phyloP scores from a whole-genome alignment of 345 rosid genomes.

The Syzygium aromaticum region DNA sequence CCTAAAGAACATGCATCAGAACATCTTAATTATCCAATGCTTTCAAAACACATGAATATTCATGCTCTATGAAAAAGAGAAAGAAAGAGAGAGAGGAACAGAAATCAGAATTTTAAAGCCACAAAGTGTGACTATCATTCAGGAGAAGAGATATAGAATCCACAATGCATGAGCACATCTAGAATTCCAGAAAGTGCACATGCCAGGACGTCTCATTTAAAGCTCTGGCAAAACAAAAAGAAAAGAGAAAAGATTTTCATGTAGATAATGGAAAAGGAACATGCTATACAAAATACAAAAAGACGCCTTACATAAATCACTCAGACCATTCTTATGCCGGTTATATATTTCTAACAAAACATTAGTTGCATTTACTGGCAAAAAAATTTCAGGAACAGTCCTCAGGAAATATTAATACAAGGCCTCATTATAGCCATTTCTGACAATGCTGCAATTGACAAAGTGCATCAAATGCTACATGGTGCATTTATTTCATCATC shows the following conservation, averaged over 20 bases:
- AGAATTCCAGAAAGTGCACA: no score
- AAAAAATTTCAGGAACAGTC: neutral
- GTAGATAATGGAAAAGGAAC: neutral
- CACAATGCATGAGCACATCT: neutral
- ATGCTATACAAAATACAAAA: neutral
- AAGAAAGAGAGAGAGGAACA: neutral
- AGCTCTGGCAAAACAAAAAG: neutral
- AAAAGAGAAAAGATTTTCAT: neutral
- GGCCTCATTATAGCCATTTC: neutral
- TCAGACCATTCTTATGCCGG: neutral
- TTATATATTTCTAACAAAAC: neutral
- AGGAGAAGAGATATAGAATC: neutral
- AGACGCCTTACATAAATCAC: neutral
- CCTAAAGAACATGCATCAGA: slow-evolving; percentile 9
- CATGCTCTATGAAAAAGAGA: neutral
- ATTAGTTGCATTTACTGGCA: neutral
- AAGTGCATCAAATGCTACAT: neutral
- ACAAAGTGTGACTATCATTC: neutral
- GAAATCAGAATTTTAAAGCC: neutral
- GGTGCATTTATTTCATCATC: neutral
- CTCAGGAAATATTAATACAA: neutral
- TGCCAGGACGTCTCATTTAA: neutral
- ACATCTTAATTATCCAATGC: neutral
- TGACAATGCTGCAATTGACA: neutral
- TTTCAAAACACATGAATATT: neutral